Evolutionary conservation across 768 basidiomycete genomes (phyloP), one percentile per base, ranked within the genome.

Genomic region (Cystobasidiopsis lactophilus): DNA sequence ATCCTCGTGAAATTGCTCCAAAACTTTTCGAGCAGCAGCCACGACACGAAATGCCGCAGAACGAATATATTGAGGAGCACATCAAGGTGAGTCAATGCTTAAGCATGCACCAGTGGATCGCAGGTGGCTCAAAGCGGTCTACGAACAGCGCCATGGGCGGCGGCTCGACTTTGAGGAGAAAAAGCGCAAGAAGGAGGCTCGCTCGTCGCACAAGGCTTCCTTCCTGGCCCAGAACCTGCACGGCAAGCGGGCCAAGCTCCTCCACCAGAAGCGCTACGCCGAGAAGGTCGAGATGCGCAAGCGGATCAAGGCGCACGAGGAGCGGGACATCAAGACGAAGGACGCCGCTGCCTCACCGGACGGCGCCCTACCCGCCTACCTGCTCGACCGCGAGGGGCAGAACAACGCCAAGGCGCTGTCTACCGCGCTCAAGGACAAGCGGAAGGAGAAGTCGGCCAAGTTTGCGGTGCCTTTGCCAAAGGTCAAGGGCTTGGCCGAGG

Each of bases 261-360:
- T 95, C 7, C 93, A 98, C 63, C 85, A 85, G 35, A 89, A 81
- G 67, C 81, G 91, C 55, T 85, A 96, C 70, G 78, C 85, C 29
- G 85, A 98, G 70, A 98, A 96, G 71, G 85, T 98, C 41, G 85
- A 88, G 64, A 81, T 98, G 71, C 91, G 86, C 70, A 98, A 96
- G 73, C 89, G 86, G n/a, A 80, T 98, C 68, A 95, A 93, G 67
- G 88, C 88, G 10, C 93, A 98, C 71, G 93, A 98, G 69, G 91
- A 96, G 68, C 81, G 93, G 57, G 88, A 96, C 64, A 78, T 95
- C 71, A 98, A 96, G 70, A 82, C 89, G 64, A 75, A 84, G 41
- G 88, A 91, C 66, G 63, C 67, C 29, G 73, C 78, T 1, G 78
- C 79, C 18, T 76, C 79, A 38, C 82, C 83, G 35, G 86, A 95